Conservation (phyloP, 2,329 filamentous ascomycete genomes). For the Cytospora chrysosperma region DNA sequence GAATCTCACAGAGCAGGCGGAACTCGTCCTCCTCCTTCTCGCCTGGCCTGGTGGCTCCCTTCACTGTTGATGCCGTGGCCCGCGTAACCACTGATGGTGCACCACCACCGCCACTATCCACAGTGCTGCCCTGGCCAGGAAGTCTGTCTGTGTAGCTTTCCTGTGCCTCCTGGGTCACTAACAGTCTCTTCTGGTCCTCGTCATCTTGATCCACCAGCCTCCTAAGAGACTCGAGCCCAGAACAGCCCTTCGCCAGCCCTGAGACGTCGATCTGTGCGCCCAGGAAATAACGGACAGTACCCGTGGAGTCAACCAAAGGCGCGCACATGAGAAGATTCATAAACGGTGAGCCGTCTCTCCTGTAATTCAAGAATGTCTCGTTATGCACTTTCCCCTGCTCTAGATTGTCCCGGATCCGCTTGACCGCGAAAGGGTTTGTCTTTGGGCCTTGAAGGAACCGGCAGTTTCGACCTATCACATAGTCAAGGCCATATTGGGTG, state of each 20-base stretch:
- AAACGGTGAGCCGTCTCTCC: conserved; percentile 73
- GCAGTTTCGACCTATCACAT: conserved; percentile 74
- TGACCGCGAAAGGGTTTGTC: conserved; percentile 63
- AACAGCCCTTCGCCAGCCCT: conserved; percentile 64
- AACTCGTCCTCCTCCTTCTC: conserved; percentile 56
- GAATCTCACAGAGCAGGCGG: conserved; percentile 65
- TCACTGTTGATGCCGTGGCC: not conserved
- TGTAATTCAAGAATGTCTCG: conserved; percentile 75
- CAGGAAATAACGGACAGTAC: conserved; percentile 65
- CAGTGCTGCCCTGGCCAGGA: not conserved
- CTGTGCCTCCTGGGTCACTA: too few species aligned
- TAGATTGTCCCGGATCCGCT: conserved; percentile 61
- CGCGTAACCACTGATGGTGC: not conserved
- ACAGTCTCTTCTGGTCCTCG: conserved; percentile 28
- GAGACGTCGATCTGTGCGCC: conserved; percentile 72
- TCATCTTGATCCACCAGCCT: conserved; percentile 43
- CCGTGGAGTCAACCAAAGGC: conserved; percentile 66
- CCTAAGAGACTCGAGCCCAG: conserved; percentile 62
- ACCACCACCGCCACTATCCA: not conserved
- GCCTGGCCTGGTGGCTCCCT: not conserved
- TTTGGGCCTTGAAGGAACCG: conserved; percentile 75
- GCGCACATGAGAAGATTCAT: conserved; percentile 77
- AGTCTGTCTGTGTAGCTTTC: not conserved
- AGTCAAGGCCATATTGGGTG: conserved; percentile 39
- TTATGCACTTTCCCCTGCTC: conserved; percentile 65